Conservation (phyloP, 163 green algal genomes). For the Chloromonas sp. region DNA sequence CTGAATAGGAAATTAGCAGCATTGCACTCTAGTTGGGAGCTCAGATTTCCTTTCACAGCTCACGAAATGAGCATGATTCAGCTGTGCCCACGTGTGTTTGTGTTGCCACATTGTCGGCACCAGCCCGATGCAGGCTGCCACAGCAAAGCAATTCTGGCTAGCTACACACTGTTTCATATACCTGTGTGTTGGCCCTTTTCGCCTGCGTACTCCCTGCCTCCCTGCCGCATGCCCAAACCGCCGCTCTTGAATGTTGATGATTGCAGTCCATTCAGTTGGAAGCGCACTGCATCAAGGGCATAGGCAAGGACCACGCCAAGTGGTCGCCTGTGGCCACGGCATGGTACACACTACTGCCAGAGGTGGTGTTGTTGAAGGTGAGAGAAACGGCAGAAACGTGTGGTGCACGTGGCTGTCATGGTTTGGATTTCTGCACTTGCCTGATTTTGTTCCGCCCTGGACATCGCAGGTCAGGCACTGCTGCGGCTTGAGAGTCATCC, state of each 20-base stretch:
- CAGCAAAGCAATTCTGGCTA: too few species aligned
- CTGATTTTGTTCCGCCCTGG: not conserved
- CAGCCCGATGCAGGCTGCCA: too few species aligned
- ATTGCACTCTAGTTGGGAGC: too few species aligned
- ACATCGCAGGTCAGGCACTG: not conserved
- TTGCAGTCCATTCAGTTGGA: conserved; percentile 87
- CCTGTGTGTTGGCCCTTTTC: not conserved
- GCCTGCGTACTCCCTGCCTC: not conserved
- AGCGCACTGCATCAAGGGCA: conserved; percentile 83
- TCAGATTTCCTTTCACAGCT: too few species aligned
- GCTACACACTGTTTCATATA: too few species aligned
- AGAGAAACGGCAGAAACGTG: conserved; percentile 8
- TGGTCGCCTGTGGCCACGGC: conserved; percentile 95
- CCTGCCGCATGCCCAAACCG: not conserved
- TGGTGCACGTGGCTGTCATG: too few species aligned
- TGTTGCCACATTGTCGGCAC: too few species aligned
- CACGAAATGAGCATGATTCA: too few species aligned
- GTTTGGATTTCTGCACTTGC: not conserved
- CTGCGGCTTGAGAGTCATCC: not conserved
- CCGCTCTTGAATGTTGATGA: too few species aligned
- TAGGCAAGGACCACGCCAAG: conserved; percentile 92
- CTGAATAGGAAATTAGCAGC: too few species aligned
- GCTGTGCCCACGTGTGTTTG: too few species aligned
- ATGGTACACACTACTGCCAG: conserved; percentile 88
- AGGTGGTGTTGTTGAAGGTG: conserved; percentile 70